Evolutionary conservation across 345 rosid genomes (phyloP).

Genomic region (Hibiscus tridactylites): DNA sequence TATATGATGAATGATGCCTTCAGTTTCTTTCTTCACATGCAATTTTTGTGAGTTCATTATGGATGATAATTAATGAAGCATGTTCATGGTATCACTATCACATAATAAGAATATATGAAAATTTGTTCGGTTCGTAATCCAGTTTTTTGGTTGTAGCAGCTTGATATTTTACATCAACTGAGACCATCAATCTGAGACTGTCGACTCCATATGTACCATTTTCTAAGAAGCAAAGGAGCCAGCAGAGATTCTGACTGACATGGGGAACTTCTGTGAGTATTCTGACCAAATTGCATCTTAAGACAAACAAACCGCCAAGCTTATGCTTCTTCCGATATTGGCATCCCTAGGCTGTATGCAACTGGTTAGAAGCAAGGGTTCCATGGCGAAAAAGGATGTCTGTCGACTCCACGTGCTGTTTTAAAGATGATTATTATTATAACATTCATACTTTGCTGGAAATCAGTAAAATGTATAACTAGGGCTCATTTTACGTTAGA

Average conservation of each 20-base stretch:
- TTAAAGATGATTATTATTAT: not conserved
- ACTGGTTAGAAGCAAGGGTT: not conserved
- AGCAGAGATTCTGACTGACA: not conserved
- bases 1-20: not conserved
- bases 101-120: not conserved
- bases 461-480: not conserved
- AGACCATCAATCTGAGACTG: not conserved
- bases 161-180: constrained; percentile 8
- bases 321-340: constrained; percentile 2
- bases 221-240: not conserved
- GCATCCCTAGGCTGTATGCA: not conserved
- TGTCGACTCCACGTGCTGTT: not conserved
- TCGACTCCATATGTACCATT: not conserved
- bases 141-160: constrained; percentile 9
- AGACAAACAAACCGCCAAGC: not conserved
- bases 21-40: not conserved
- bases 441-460: not conserved
- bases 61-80: not conserved
- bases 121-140: not conserved
- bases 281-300: not conserved
- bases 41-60: not conserved
- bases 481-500: not conserved
- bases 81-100: not conserved
- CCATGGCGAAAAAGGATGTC: not conserved
- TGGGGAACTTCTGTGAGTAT: not conserved